Base-by-base conservation (phyloP, 176 grass and related monocot species). In the Poa annua region DNA sequence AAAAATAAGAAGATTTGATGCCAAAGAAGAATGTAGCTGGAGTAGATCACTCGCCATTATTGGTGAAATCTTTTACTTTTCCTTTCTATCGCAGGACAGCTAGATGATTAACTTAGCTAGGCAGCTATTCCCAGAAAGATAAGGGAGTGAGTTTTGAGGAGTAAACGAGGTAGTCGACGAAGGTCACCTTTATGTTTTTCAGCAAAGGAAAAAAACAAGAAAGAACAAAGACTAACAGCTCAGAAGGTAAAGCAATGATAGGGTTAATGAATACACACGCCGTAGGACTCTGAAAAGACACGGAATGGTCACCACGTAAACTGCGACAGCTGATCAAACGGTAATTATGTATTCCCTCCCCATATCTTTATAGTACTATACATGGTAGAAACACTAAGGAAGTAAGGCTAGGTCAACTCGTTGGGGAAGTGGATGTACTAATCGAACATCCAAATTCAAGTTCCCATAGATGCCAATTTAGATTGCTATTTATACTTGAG, bases 21-120 rank as follows among this genome's bases (percentile, higher is more conserved):
- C 20, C 35, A 77, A 83, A 77, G 16, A 63, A 74, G 45, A 51
- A 74, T 25, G 25, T 52, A 34, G 26, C 48, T 64, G n/a, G n/a
- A n/a, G n/a, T n/a, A 61, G 51, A 79, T 65, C 86, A 72, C 51
- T 81, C 57, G 19, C 15, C 69, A 62, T 8, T n/a, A 7, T 19
- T 25, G 1, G 41, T 32, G 63, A 71, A 29, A 41, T 85, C 64
- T 77, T 71, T 85, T 20, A 5, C 88, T 78, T 89, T 89, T 71
- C 24, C 64, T 81, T 86, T 82, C 22, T 64, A 51, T 69, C 29
- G 14, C 72, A 72, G 3, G 55, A n/a, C 45, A 82, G 83, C 70
- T 21, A 35, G 17, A 77, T 52, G 82, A 66, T 74, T 64, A 65
- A 9, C 52, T 74, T 74, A 79, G 51, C 48, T 61, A 72, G 47